Conservation (phyloP, 108 stramenopile species). For the Fragilaria crotonensis region DNA sequence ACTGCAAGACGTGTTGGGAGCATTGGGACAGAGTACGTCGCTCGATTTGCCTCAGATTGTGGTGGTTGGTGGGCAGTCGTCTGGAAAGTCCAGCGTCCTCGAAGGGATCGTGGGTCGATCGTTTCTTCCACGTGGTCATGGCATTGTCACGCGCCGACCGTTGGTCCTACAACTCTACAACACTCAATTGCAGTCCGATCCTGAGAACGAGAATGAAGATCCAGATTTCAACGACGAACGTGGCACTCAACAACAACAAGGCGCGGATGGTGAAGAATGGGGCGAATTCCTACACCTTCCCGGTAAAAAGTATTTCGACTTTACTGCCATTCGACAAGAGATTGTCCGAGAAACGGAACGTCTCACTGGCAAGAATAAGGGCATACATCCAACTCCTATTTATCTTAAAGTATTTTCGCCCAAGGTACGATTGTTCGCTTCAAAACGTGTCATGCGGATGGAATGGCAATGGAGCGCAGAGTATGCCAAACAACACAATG, state of each 20-base stretch:
- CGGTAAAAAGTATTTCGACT: constrained; percentile 78
- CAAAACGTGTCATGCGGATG: too few relatives aligned
- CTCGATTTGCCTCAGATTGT: constrained; percentile 99
- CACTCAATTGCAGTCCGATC: constrained; percentile 23
- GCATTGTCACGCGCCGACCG: constrained; percentile 96
- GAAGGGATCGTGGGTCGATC: constrained; percentile 90
- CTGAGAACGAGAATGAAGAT: constrained; percentile 15
- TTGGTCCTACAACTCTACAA: constrained; percentile 87
- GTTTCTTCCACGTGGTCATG: constrained; percentile 95
- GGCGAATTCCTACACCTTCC: constrained; percentile 96
- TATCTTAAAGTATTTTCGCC: constrained; percentile 93
- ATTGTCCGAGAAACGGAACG: constrained; percentile 93
- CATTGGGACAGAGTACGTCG: constrained; percentile 82
- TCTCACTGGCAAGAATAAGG: constrained; percentile 90
- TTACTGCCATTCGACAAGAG: constrained; percentile 86
- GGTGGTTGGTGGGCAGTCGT: constrained; percentile 92
- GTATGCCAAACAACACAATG: too few relatives aligned
- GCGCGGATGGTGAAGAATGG: constrained; percentile 57
- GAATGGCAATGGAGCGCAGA: too few relatives aligned
- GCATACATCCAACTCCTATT: constrained; percentile 87
- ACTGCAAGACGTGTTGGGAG: constrained; percentile 96
- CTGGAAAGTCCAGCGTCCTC: constrained; percentile 94
- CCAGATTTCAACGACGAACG: constrained; percentile 7
- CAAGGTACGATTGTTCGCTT: constrained; percentile 3
- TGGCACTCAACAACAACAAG: constrained; percentile 3